Evolutionary conservation across 2,329 filamentous ascomycete genomes (phyloP), one percentile per base, ranked within the genome.

Genomic region (Penicillium sclerotiorum): DNA sequence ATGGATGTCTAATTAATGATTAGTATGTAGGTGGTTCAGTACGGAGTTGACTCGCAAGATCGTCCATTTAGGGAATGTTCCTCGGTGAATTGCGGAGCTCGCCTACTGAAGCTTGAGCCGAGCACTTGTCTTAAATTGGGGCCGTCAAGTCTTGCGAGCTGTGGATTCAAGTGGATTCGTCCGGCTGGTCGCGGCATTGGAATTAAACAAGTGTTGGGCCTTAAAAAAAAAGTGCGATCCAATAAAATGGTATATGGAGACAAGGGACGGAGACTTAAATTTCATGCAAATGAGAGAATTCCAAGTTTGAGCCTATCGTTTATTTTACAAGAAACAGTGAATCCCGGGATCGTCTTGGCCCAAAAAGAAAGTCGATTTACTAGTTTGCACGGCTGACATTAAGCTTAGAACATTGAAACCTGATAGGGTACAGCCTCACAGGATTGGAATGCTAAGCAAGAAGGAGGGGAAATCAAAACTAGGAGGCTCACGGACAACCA

Each of bases 91-190:
- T 42, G 32, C 51, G 53, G 53, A 52, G 51, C 54, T 57, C 52
- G 54, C 49, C 36, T 55, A 55, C 45, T 17, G 21, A 23, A 45
- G n/a, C n/a, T n/a, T n/a, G n/a, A n/a, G 50, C 50, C 50, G 50
- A 53, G 37, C 33, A 18, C 15, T 11, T 36, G 15, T 9, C 8
- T 17, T 36, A 15, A 33, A 17, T 33, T 7, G 30, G 12, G 12
- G 13, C 15, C 8, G 21, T 20, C 5, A 12, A 23, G 15, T 21
- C 20, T 45, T 25, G 42, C 27, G 20, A 41, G 40, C 15, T 17
- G 32, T 27, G 37, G 45, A 18, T 35, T n/a, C n/a, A 18, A n/a
- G 33, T 46, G 44, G 47, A 22, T 25, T 36, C n/a, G 20, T 36
- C 22, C 33, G 43, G 47, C 15, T 37, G 35, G 17, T 41, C 15